phyloP scores from a whole-genome alignment of 2,329 filamentous ascomycete species.

The Dryadomyces quercus-mongolicae region DNA sequence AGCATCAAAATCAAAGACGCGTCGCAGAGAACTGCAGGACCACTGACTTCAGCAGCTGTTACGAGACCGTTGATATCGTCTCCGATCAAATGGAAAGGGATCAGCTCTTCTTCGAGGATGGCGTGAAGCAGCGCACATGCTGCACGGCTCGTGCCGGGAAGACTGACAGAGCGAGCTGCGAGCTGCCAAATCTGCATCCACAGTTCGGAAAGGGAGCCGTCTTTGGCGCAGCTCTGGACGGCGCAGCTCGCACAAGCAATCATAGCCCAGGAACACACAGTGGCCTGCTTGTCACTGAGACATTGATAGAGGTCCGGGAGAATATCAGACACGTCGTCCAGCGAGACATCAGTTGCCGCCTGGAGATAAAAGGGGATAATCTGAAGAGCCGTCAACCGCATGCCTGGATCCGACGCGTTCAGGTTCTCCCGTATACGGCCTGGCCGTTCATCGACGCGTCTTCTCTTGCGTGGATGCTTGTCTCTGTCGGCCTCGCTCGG shows the following conservation, averaged over 20 bases:
- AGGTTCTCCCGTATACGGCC: slow-evolving; percentile 38
- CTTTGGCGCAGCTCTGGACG: slow-evolving; percentile 26
- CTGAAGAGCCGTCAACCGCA: slow-evolving; percentile 42
- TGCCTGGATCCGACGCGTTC: slow-evolving; percentile 28
- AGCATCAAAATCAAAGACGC: slow-evolving; percentile 64
- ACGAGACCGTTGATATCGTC: slow-evolving; percentile 63
- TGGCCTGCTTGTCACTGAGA: slow-evolving; percentile 57
- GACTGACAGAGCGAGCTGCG: slow-evolving; percentile 56
- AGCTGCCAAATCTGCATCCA: slow-evolving; percentile 73
- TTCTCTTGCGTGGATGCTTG: slow-evolving; percentile 40
- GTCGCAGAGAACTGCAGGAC: slow-evolving; percentile 69
- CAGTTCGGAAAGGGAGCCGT: slow-evolving; percentile 26
- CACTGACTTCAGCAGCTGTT: slow-evolving; percentile 66
- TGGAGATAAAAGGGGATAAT: slow-evolving; percentile 45
- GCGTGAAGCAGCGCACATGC: slow-evolving; percentile 62
- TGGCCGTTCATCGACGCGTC: slow-evolving; percentile 28
- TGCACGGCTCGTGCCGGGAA: slow-evolving; percentile 59
- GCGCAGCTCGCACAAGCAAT: slow-evolving; percentile 58
- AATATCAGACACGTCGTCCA: slow-evolving; percentile 40
- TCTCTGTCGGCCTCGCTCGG: slow-evolving; percentile 15
- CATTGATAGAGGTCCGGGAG: slow-evolving; percentile 45
- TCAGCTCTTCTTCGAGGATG: slow-evolving; percentile 52
- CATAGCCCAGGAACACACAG: slow-evolving; percentile 69
- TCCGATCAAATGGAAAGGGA: slow-evolving; percentile 54
- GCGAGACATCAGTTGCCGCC: slow-evolving; percentile 25